Evolutionary conservation across 805 yeast species (phyloP), one percentile per base, ranked within the genome.

Genomic region (Candida namnaoensis): DNA sequence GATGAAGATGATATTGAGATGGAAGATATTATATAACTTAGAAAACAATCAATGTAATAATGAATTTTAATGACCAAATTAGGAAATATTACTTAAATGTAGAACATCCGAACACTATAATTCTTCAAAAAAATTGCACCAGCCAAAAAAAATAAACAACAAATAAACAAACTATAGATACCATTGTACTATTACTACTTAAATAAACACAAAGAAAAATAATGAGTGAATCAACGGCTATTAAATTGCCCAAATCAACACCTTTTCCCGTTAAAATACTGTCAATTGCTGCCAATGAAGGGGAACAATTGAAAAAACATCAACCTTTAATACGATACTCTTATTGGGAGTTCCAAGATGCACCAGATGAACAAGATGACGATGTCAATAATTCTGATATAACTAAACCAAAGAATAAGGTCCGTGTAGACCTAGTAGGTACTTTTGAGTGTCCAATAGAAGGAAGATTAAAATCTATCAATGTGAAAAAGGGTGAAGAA

Each of bases 381-480:
- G 46, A 48, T 12, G 51, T 49, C 9, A 41, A 40, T 14, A 48
- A 42, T 25, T 38, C 38, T 11, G 42, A 43, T 8, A 39, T 35
- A 8, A 40, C 41, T 24, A 38, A 39, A 9, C 45, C 45, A 1
- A 57, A 54, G 42, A 61, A 65, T 45, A 58, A 65, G 45, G 57
- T 57, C 19, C 62, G 80, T 36, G 84, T 82, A 2, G 90, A 84
- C 51, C 66, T 78, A 26, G 77, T 81, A 11, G 91, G 88, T 1
- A 71, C 83, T 3, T 88, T 79, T 57, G 98, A 91, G 57, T 72
- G 82, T 34, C 97, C 97, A 1, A 69, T 86, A 27, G 84, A 78
- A 45, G 98, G 98, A 0, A 65, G 66, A 34, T 62, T 93, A 4
- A 60, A 65, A 7, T 53, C 62, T 10, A 64, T 88, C 47, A 52